Percentiles rank a stretch among this genome's conserved stretches.
phyloP scores from a whole-genome alignment of 257 asterid genomes.

The Striga asiatica region DNA sequence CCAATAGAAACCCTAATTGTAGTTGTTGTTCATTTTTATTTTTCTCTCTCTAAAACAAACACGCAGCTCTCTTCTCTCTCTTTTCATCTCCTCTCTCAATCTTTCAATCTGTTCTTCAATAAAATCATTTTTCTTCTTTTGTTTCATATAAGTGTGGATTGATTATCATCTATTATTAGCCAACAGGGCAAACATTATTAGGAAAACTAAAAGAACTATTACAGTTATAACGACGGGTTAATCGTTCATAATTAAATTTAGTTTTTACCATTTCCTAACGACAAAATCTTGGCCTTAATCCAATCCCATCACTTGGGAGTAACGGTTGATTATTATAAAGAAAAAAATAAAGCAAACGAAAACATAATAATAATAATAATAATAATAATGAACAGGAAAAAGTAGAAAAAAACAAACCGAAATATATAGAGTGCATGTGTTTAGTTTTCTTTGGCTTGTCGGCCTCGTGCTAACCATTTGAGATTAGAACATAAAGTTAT shows the following conservation, averaged over 20 bases:
- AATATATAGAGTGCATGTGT: conserved; percentile 6
- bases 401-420: neutral
- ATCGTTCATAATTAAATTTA: too few species aligned
- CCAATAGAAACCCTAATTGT: too few species aligned
- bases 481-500: conserved; percentile 14
- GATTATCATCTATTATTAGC: too few species aligned
- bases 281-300: conserved; percentile 5
- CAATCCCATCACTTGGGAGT: conserved; percentile 28
- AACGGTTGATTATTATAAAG: neutral
- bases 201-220: too few species aligned
- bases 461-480: conserved; percentile 32
- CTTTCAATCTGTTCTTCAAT: too few species aligned
- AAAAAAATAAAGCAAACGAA: too few species aligned
- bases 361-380: neutral
- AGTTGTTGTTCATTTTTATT: too few species aligned
- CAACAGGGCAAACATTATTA: too few species aligned
- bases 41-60: too few species aligned
- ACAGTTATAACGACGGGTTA: too few species aligned
- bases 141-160: neutral
- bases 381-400: neutral
- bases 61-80: too few species aligned
- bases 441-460: conserved; percentile 21
- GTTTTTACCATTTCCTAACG: neutral
- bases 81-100: too few species aligned
- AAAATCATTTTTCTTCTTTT: neutral